Evolutionary conservation across 805 yeast genomes (phyloP).

Genomic region (Metschnikowia similis): DNA sequence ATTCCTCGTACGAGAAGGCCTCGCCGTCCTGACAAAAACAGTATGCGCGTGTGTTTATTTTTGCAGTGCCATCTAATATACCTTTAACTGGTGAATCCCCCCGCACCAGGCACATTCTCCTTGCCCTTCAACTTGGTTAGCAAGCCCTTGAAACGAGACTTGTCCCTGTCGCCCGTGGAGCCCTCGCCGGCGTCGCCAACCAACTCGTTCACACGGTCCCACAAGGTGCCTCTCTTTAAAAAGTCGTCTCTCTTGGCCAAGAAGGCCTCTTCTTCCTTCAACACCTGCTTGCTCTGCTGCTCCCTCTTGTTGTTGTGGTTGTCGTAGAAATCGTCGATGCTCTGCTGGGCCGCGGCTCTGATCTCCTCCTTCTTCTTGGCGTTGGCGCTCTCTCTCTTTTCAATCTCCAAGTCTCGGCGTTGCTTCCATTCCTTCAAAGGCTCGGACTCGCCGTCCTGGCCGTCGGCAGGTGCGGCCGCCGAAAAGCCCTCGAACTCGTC

Average conservation of each 20-base stretch:
- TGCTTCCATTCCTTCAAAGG: constrained; percentile 68
- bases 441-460: constrained; percentile 45
- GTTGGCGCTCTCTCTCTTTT: constrained; percentile 72
- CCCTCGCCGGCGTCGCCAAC: constrained; percentile 42
- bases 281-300: constrained; percentile 56
- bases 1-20: background rate
- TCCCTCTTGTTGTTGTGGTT: constrained; percentile 84
- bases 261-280: constrained; percentile 66
- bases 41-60: background rate
- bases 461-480: constrained; percentile 11
- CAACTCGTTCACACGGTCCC: constrained; percentile 58
- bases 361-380: constrained; percentile 60
- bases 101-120: constrained; percentile 72
- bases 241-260: constrained; percentile 68
- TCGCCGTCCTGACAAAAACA: background rate
- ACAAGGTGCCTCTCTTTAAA: constrained; percentile 42
- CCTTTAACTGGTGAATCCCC: constrained; percentile 40
- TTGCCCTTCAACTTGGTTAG: constrained; percentile 64
- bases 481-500: constrained; percentile 20
- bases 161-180: constrained; percentile 52
- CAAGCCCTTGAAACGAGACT: constrained; percentile 64
- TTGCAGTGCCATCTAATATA: background rate
- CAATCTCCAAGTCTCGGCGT: constrained; percentile 72
- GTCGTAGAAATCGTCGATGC: constrained; percentile 89
- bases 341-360: constrained; percentile 70